These are phyloP conservation scores for Acrodontium crateriforme DNA, from an alignment of 2,329 filamentous ascomycete species.

Conservation along the genomic window DNA sequence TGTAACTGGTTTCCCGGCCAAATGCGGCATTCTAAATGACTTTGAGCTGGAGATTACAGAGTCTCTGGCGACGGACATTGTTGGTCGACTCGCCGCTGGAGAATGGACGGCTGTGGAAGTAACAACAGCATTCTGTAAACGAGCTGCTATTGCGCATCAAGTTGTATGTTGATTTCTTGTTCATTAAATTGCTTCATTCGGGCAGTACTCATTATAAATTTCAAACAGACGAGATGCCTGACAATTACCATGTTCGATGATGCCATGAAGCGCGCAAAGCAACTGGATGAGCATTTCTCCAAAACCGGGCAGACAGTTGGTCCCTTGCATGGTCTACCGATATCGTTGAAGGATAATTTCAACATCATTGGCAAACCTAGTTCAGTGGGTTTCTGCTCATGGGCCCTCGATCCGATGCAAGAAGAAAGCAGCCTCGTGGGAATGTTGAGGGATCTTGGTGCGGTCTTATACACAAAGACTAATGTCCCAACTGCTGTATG, in stretches of 20 bases:
- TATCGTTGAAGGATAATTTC: slow-evolving; percentile 60
- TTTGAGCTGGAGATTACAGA: slow-evolving; percentile 39
- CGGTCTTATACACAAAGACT: slow-evolving; percentile 56
- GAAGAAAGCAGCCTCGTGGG: slow-evolving; percentile 44
- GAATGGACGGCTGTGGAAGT: slow-evolving; percentile 40
- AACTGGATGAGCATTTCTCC: slow-evolving; percentile 38
- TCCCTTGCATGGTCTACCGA: slow-evolving; percentile 52
- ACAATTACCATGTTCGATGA: slow-evolving; percentile 43
- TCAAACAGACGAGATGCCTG: slow-evolving; percentile 42
- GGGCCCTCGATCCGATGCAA: slow-evolving; percentile 45
- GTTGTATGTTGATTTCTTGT: slow-evolving; percentile 23
- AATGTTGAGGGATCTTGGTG: slow-evolving; percentile 45
- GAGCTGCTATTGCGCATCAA: slow-evolving; percentile 41
- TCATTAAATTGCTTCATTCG: not conserved
- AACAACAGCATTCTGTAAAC: slow-evolving; percentile 40
- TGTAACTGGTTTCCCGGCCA: slow-evolving; percentile 40
- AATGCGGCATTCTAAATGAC: slow-evolving; percentile 45
- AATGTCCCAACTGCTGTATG: slow-evolving; percentile 56
- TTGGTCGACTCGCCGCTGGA: slow-evolving; percentile 26
- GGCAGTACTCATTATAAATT: not conserved
- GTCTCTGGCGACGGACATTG: slow-evolving; percentile 26
- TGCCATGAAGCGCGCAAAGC: slow-evolving; percentile 37
- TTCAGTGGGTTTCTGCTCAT: slow-evolving; percentile 49
- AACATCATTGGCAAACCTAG: slow-evolving; percentile 46
- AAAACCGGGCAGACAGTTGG: slow-evolving; percentile 37